Evolutionary conservation across 2,329 filamentous ascomycete species (phyloP).

Genomic region (Exophiala viscosa): DNA sequence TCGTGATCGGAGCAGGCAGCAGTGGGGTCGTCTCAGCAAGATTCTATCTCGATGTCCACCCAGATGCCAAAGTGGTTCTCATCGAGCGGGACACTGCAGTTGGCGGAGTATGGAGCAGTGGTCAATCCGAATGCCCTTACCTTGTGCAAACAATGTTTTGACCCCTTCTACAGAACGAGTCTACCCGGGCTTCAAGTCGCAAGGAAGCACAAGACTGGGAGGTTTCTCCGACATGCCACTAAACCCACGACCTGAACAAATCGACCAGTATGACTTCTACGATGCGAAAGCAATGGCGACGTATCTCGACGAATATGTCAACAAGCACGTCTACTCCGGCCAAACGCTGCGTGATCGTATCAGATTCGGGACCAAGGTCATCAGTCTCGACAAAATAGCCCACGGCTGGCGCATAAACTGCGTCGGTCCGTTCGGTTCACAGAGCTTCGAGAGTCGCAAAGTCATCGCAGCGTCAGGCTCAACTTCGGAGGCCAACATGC

Average conservation of each 20-base stretch:
- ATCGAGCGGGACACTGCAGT: neutral
- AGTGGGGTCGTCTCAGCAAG: neutral
- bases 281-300: slow-evolving; percentile 47
- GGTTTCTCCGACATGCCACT: slow-evolving; percentile 68
- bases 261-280: neutral
- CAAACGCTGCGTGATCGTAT: slow-evolving; percentile 45
- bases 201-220: slow-evolving; percentile 68
- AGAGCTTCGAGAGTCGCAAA: slow-evolving; percentile 37
- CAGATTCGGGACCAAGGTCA: slow-evolving; percentile 51
- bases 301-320: slow-evolving; percentile 56
- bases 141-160: neutral
- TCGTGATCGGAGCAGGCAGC: neutral
- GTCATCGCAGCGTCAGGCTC: slow-evolving; percentile 55
- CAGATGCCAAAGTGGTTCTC: neutral
- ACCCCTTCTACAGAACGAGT: slow-evolving; percentile 33
- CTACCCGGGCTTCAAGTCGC: slow-evolving; percentile 64
- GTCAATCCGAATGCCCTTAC: neutral
- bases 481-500: slow-evolving; percentile 49
- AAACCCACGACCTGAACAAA: neutral
- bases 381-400: slow-evolving; percentile 41
- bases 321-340: slow-evolving; percentile 53
- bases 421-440: slow-evolving; percentile 19
- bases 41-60: neutral
- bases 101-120: neutral
- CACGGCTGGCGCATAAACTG: slow-evolving; percentile 42